Conservation (phyloP, 78 protist genomes). For the Dictyostelium intermedium region DNA sequence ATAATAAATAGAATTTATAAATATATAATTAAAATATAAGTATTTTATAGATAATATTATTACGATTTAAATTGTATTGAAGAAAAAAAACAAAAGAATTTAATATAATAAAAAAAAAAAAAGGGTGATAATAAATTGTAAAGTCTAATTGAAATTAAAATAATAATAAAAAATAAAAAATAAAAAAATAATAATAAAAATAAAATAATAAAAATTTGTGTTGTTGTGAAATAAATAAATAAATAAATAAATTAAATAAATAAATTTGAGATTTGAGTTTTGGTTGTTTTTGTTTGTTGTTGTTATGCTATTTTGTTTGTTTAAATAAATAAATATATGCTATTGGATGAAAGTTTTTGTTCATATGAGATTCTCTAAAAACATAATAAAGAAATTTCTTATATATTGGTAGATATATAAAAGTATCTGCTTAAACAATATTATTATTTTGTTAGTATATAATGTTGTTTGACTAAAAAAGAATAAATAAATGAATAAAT, state of each 20-base stretch:
- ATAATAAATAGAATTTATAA: background rate
- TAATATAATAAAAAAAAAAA: background rate
- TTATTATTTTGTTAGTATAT: background rate
- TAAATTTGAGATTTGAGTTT: background rate
- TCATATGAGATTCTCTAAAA: constrained; percentile 14
- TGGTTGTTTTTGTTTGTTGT: background rate
- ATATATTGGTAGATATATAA: constrained; percentile 11
- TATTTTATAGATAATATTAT: background rate
- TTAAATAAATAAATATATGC: background rate
- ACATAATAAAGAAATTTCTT: background rate
- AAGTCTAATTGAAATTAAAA: background rate
- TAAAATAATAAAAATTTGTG: background rate
- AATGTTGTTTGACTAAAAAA: background rate
- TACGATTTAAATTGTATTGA: background rate
- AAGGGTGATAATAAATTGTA: background rate
- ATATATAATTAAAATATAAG: background rate
- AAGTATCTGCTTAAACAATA: constrained; percentile 9
- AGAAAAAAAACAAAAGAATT: background rate
- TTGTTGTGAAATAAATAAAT: constrained; percentile 1
- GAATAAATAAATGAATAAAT: background rate
- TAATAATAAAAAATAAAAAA: background rate
- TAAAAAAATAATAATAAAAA: background rate
- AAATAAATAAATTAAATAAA: constrained; percentile 38
- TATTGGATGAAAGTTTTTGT: background rate
- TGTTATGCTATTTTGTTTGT: background rate